Evolutionary conservation across 164 flowering plant species (phyloP), one percentile per base, ranked within the genome.

Genomic region (Umbellularia californica): DNA sequence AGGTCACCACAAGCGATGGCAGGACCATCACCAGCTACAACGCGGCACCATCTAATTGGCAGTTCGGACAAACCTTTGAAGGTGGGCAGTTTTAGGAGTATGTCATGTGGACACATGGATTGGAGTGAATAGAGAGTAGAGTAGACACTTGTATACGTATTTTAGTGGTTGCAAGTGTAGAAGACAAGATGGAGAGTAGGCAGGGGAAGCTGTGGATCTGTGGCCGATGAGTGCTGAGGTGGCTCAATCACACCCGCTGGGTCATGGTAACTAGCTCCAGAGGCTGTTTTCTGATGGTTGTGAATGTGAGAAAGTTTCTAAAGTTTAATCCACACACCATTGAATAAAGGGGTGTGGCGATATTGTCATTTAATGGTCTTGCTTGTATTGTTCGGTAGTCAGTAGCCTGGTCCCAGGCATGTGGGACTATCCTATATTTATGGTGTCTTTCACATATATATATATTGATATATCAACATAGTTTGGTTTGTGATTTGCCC

Each of bases 1-100:
- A 77, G 50, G 85, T 87, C 51, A 83, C 82, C 60, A 78, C 86
- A 17, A 83, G 88, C 65, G 87, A 87, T 62, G 90, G 86, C 19
- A 74, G 75, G 71, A 82, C 82, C 9, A 2, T 84, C 72, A 78
- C 81, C 6, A 75, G 78, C 78, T 69, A 81, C 77, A 72, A 84
- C 50, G 83, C 78, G 13, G 85, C 80, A 0, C 83, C 86, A 3
- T 52, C 79, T 14, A 75, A 72, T 24, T 87, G 88, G 90, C 85
- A 82, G 30, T 83, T 85, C 28, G 87, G 90, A n/a, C 87, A 86
- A 47, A 81, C 87, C 15, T 87, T 76, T 27, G 78, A 77, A 70
- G 90, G 87, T 2, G 75, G 77, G 19, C 87, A 86, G n/a, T 81
- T 79, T 67, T 82, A 80, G 64, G 62, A 55, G 24, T 23, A 58